phyloP scores from a whole-genome alignment of 371 early-diverging fungal genomes.

The Vavraia culicis region DNA sequence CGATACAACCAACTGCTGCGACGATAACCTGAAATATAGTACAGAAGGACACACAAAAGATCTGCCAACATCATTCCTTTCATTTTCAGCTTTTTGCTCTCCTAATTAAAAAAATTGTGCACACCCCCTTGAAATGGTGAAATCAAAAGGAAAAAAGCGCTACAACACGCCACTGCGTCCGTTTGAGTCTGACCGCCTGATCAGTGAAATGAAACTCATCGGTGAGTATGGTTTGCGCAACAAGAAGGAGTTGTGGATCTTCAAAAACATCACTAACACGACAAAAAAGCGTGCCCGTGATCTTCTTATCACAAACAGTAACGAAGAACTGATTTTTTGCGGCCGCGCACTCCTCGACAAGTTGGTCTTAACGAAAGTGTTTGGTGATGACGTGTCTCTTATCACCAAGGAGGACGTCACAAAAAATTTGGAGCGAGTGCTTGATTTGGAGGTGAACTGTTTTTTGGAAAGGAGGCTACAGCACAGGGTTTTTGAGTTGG shows the following conservation, averaged over 20 bases:
- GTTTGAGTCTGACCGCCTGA: slow-evolving; percentile 87
- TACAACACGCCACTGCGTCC: slow-evolving; percentile 93
- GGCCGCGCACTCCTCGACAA: slow-evolving; percentile 93
- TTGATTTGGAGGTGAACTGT: slow-evolving; percentile 84
- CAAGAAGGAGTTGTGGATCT: slow-evolving; percentile 97
- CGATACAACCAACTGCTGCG: too few relatives aligned
- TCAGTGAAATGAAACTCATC: slow-evolving; percentile 86
- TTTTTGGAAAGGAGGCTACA: slow-evolving; percentile 97
- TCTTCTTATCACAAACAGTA: slow-evolving; percentile 79
- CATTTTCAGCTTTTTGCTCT: not conserved
- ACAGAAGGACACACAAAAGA: too few relatives aligned
- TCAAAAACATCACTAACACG: slow-evolving; percentile 79
- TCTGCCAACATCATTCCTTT: not conserved
- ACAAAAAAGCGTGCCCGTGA: slow-evolving; percentile 98
- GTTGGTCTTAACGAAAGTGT: slow-evolving; percentile 83
- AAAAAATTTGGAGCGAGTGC: slow-evolving; percentile 89
- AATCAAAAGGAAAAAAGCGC: slow-evolving; percentile 53
- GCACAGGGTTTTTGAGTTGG: slow-evolving; percentile 91
- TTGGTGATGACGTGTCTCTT: slow-evolving; percentile 46
- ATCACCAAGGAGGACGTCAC: slow-evolving; percentile 52
- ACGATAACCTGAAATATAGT: too few relatives aligned
- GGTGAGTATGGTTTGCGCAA: slow-evolving; percentile 94
- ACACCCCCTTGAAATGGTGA: slow-evolving; percentile 19
- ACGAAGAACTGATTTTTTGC: slow-evolving; percentile 88
- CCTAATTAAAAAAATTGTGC: not conserved